phyloP scores from a whole-genome alignment of 208 protist species.

The Trypanosoma melophagium region DNA sequence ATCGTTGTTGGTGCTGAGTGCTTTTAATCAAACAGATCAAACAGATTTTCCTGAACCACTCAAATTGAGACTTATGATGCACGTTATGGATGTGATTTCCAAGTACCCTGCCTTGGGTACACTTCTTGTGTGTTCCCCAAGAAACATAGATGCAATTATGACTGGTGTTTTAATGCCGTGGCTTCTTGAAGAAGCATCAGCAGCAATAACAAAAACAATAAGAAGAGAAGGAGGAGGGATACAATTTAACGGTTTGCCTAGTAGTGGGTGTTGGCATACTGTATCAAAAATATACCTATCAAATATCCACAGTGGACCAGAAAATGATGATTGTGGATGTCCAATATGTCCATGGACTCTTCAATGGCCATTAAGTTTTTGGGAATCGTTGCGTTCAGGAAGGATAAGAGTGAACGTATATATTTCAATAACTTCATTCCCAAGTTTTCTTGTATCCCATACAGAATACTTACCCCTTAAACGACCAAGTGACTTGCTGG shows the following conservation, averaged over 20 bases:
- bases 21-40: neutral
- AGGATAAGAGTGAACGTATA: constrained; percentile 12
- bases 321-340: constrained; percentile 4
- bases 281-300: too few relatives aligned
- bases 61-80: constrained; percentile 19
- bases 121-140: constrained; percentile 27
- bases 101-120: constrained; percentile 18
- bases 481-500: constrained; percentile 17
- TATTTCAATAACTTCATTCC: constrained; percentile 13
- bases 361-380: constrained; percentile 23
- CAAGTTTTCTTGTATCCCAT: constrained; percentile 14
- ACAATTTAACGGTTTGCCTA: too few relatives aligned
- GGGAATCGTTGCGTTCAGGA: constrained; percentile 7
- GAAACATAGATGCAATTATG: constrained; percentile 14
- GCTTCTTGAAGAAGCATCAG: constrained; percentile 13
- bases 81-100: constrained; percentile 17
- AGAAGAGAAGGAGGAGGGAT: too few relatives aligned
- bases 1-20: constrained; percentile 8
- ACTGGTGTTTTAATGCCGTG: constrained; percentile 7
- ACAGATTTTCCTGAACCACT: neutral
- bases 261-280: neutral
- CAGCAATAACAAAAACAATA: neutral
- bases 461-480: neutral
- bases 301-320: too few relatives aligned
- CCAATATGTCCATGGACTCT: constrained; percentile 19